phyloP scores from a whole-genome alignment of 768 basidiomycete genomes.

The Lactarius hengduanensis region DNA sequence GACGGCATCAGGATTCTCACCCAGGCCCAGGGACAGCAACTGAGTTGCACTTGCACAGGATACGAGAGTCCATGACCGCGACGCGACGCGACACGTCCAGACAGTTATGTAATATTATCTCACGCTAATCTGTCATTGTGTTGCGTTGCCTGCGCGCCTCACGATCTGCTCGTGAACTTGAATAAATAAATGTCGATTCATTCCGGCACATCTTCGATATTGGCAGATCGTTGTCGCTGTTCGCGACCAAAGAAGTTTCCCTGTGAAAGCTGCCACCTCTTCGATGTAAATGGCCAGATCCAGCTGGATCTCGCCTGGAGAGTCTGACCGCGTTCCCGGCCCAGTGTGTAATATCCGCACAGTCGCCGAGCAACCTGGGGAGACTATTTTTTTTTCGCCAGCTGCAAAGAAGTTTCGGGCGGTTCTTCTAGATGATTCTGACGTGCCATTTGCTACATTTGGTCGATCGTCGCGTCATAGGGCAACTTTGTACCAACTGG shows the following conservation, averaged over 20 bases:
- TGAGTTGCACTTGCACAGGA: background rate
- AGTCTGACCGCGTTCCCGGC: too few relatives aligned
- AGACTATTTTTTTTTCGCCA: background rate
- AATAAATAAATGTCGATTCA: too few relatives aligned
- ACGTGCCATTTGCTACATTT: background rate
- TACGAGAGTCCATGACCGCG: background rate
- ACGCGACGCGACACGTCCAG: slow-evolving; percentile 25
- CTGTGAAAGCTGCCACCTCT: background rate
- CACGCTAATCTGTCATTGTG: background rate
- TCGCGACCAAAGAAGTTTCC: background rate
- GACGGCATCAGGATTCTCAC: slow-evolving; percentile 20
- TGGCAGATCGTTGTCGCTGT: background rate
- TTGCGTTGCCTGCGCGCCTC: background rate
- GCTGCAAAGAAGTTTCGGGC: background rate
- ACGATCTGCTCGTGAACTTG: too few relatives aligned
- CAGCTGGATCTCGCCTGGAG: background rate
- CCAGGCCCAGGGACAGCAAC: background rate
- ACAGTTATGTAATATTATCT: slow-evolving; percentile 5
- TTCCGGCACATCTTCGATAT: background rate
- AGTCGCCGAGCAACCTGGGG: background rate
- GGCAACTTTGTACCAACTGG: background rate
- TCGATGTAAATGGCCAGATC: background rate
- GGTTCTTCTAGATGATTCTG: background rate
- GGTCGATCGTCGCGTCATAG: background rate
- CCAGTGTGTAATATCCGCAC: background rate